Base-by-base conservation (phyloP, 176 grass and related monocot species). In the Lolium rigidum region DNA sequence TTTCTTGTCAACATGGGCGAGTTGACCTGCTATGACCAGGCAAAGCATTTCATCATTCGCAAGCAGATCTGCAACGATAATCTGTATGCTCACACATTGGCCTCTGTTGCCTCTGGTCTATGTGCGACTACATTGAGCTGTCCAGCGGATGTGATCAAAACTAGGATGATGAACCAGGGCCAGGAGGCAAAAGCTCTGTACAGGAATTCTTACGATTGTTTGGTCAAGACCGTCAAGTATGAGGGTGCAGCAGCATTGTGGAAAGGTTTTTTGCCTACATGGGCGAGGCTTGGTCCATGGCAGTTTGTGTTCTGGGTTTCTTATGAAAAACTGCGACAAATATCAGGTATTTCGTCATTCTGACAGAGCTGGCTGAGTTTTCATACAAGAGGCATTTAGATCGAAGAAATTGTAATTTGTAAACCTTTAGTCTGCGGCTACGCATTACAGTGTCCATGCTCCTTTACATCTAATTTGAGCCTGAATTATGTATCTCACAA, bases 261-360 rank as follows among this genome's bases (percentile, higher is more conserved):
- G 95, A 97, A 94, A 78, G 95, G 95, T 20, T 94, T 97, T 52
- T 91, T 97, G 28, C 90, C 90, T 35, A 97, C 95, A 58, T 97
- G 92, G 95, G 90, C 88, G 6, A 92, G 95, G 83, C 90, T 97
- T 54, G 95, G 95, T 8, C 95, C 95, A 6, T 97, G 92, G 90
- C 95, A 94, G 46, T 94, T 97, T 91, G 92, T 93, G 25, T 97
- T 97, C 74, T 97, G 95, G 95, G 90, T 97, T 89, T 94, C 92
- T 38, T 97, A 93, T 5, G 90, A 97, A 67, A 92, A 91, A 71
- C 56, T 97, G 56, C 72, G 95, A 56, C 81, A 81, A 80, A 64
- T 49, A 17, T 89, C 87, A 74, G 95, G 95, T 71, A 86, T 97
- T 82, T 91, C 95, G 3, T 94, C 95, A 38, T 97, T 97, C 55